phyloP scores from a whole-genome alignment of 2,329 filamentous ascomycete genomes.

The Nannizziopsis barbatae region DNA sequence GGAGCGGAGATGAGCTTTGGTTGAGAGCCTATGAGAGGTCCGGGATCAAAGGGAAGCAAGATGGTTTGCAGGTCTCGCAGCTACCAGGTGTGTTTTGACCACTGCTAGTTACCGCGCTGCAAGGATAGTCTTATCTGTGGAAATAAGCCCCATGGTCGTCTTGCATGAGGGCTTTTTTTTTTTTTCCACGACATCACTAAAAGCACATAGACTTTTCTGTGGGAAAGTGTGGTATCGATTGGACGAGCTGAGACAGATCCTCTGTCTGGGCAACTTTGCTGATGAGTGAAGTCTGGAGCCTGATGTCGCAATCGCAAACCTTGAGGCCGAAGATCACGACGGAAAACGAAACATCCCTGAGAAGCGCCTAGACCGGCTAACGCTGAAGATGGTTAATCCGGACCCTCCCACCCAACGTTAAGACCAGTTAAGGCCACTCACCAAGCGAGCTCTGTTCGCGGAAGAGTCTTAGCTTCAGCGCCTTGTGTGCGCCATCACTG shows the following conservation, averaged over 20 bases:
- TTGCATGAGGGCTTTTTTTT: background rate
- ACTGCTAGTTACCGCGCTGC: too few relatives aligned
- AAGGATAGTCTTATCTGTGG: too few relatives aligned
- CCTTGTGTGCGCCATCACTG: background rate
- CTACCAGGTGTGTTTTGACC: too few relatives aligned
- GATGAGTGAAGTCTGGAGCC: constrained; percentile 7
- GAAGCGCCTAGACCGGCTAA: background rate
- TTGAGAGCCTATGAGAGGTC: too few relatives aligned
- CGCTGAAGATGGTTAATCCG: background rate
- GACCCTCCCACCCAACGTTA: background rate
- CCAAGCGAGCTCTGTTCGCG: constrained; percentile 1
- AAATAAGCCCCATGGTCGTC: too few relatives aligned
- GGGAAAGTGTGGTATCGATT: background rate
- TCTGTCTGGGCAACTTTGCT: constrained; percentile 5
- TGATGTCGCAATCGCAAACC: constrained; percentile 12
- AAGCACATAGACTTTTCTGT: background rate
- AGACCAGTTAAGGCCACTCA: background rate
- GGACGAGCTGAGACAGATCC: background rate
- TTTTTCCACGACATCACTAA: background rate
- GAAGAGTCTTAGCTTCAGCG: background rate
- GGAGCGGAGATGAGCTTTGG: too few relatives aligned
- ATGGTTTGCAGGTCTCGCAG: too few relatives aligned
- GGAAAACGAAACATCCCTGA: background rate
- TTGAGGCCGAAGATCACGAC: constrained; percentile 6
- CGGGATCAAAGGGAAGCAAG: too few relatives aligned